Base-by-base conservation (phyloP, 441 rosid species). In the Croton laevigatus region DNA sequence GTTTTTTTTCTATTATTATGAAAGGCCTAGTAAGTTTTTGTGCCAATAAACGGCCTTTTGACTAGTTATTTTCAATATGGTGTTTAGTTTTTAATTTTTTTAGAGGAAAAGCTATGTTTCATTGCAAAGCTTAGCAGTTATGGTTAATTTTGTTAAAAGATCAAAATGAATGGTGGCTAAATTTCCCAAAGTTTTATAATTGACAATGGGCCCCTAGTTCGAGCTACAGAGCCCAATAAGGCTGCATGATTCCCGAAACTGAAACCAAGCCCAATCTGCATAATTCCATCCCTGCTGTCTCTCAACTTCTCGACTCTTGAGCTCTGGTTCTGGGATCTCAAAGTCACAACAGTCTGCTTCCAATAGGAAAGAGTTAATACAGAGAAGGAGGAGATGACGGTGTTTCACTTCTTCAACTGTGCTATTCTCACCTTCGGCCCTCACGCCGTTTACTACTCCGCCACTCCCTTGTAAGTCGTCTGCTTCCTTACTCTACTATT, bases 381-480 rank as follows among this genome's bases (percentile, higher is more conserved):
- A 40, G 49, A 53, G 58, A 9, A 57, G 68, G 55, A 38, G 61
- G 49, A 60, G 66, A 94, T 94, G 98, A 94, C 98, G 76, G 69
- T 91, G 66, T 94, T 94, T 66, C 98, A 94, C 81, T 94, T 94
- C 87, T 91, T 94, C 89, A 94, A 94, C 86, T 91, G 98, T 68
- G 97, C 98, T 38, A 94, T 94, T 80, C 93, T 94, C 77, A 91
- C 98, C 40, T 94, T 91, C 73, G 98, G 95, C 8, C 98, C 98
- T 74, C 97, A 94, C 81, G 98, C 98, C 78, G 97, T 94, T 70
- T 94, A 94, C 84, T 91, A 91, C 90, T 91, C 98, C 68, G 97
- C 97, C 65, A 91, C 97, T 68, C 98, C 98, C 0, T 71, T 91
- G 98, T 94, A 83, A 34, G 77, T 53, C 14, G 13, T 45, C 66